Conservation (phyloP, 306 rosid species). For the Gastrolobium villosum region DNA sequence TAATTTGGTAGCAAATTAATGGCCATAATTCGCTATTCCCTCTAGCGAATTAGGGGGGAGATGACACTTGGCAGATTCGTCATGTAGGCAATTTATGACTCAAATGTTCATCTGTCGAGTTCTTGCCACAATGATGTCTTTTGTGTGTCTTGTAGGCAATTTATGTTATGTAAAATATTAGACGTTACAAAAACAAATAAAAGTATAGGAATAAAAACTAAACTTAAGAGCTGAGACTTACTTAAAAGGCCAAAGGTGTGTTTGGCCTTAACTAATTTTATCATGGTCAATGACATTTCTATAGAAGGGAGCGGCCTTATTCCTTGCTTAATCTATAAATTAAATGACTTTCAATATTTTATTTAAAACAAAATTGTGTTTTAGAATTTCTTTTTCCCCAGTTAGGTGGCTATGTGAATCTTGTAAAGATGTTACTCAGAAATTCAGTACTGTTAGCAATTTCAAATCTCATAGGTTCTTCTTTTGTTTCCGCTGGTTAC, state of each 20-base stretch:
- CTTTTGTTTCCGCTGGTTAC: conserved; percentile 1
- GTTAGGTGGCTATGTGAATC: conserved; percentile 7
- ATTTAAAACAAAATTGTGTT: not conserved
- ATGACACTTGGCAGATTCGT: no score
- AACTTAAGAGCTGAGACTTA: conserved; percentile 9
- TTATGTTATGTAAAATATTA: conserved; percentile 16
- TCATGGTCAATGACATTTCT: not conserved
- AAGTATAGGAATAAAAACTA: not conserved
- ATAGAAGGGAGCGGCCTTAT: not conserved
- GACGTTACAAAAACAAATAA: not conserved
- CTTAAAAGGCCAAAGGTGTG: not conserved
- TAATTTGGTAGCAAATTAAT: no score
- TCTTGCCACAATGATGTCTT: conserved; percentile 1
- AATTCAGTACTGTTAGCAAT: not conserved
- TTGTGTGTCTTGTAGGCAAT: conserved; percentile 1
- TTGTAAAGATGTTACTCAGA: not conserved
- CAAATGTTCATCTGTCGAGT: not conserved
- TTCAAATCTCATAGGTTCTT: not conserved
- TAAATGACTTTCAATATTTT: conserved; percentile 8
- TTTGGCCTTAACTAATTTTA: not conserved
- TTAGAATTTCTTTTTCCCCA: not conserved
- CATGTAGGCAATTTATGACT: no score
- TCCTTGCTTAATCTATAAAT: not conserved
- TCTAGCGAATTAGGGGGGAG: no score
- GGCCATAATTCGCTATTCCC: no score